Percentiles rank a stretch among this genome's conserved stretches.
Evolutionary conservation across 129 eudicot genomes (phyloP).

Genomic region (Centrapalus pauciflorus): DNA sequence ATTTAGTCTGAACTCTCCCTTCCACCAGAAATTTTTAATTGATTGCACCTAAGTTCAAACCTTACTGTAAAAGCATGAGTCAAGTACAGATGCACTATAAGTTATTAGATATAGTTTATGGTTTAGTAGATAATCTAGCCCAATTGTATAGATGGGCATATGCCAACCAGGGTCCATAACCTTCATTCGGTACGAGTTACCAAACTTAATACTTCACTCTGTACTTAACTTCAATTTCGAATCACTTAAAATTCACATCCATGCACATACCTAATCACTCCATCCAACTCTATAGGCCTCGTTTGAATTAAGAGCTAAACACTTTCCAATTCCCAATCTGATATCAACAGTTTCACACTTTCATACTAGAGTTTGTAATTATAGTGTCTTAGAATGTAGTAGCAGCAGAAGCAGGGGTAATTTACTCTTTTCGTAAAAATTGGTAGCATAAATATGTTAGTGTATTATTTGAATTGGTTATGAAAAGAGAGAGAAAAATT

Average conservation of each 20-base stretch:
- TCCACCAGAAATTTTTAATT: neutral
- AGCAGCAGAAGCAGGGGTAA: no score
- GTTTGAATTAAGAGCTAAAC: neutral
- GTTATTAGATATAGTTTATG: no score
- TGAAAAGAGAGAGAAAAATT: no score
- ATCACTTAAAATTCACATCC: neutral
- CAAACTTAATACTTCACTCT: neutral
- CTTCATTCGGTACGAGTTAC: neutral
- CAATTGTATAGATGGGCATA: no score
- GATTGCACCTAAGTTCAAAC: neutral
- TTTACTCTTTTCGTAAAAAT: no score
- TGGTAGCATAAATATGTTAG: no score
- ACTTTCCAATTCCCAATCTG: neutral
- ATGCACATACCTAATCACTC: neutral
- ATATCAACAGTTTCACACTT: neutral
- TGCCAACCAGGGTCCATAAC: neutral
- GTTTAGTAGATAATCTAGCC: no score
- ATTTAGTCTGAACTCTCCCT: neutral
- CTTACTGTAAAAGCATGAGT: neutral
- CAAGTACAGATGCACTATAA: neutral
- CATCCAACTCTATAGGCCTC: neutral
- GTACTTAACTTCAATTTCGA: neutral
- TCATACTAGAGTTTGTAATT: neutral
- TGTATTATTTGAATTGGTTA: no score
- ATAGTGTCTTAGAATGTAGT: no score